A percentile compares a stretch with the other conserved stretches of the same genome.
Conservation (phyloP, 169 alveolate species). For the Plasmodium vinckei region DNA sequence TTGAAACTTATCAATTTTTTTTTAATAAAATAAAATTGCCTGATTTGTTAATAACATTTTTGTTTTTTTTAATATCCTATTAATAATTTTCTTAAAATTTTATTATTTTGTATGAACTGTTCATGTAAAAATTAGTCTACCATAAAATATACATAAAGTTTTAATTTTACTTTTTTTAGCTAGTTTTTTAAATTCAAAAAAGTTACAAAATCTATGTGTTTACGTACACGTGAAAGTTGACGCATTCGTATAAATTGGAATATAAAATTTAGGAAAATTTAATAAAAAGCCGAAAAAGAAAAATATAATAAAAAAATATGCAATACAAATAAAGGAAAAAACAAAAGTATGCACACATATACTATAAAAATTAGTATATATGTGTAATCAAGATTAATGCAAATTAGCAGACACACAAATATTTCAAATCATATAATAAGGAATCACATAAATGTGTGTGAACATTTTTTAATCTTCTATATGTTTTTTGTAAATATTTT, state of each 20-base stretch:
- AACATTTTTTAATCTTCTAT: slow-evolving; percentile 30
- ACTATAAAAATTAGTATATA: too few species aligned
- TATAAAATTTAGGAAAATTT: background rate
- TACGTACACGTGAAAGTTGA: background rate
- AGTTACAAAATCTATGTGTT: slow-evolving; percentile 7
- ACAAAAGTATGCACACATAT: too few species aligned
- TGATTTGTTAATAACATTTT: slow-evolving; percentile 9
- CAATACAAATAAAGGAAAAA: too few species aligned
- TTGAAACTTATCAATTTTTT: slow-evolving; percentile 1
- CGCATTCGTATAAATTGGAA: background rate
- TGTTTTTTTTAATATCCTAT: slow-evolving; percentile 22
- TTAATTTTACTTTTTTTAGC: too few species aligned
- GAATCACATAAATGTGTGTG: too few species aligned
- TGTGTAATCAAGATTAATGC: too few species aligned
- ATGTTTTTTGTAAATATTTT: slow-evolving; percentile 58
- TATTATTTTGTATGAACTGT: slow-evolving; percentile 3
- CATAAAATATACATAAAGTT: background rate
- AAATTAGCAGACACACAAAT: too few species aligned
- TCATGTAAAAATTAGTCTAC: slow-evolving; percentile 13
- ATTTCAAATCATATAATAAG: too few species aligned
- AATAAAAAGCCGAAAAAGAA: slow-evolving; percentile 10
- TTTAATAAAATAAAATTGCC: slow-evolving; percentile 1
- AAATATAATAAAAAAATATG: background rate
- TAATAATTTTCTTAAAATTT: slow-evolving; percentile 4
- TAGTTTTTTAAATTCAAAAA: slow-evolving; percentile 2